Conservation (phyloP, 768 basidiomycete genomes). For the Pisolithus tinctorius region DNA sequence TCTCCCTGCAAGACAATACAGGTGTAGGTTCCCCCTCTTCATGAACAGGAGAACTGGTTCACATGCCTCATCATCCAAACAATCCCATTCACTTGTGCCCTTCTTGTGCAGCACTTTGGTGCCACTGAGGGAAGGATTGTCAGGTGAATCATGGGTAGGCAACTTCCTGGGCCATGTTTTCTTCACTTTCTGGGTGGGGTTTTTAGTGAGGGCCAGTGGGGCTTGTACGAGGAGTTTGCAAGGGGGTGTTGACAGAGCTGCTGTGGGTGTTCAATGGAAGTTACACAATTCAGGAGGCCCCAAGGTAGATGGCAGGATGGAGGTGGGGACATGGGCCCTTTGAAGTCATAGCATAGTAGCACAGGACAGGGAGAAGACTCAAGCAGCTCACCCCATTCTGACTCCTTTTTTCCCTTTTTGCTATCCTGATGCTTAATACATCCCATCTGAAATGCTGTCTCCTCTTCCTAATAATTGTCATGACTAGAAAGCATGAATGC, state of each 20-base stretch:
- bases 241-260: conserved; percentile 20
- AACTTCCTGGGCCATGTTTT: too few species aligned
- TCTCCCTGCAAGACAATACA: conserved; percentile 37
- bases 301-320: conserved; percentile 48
- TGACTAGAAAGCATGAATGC: conserved; percentile 28
- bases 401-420: conserved; percentile 3
- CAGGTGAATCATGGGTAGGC: too few species aligned
- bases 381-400: conserved; percentile 2
- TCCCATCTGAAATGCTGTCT: conserved; percentile 28
- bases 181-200: too few species aligned
- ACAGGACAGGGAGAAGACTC: conserved; percentile 30
- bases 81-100: too few species aligned
- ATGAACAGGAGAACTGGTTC: too few species aligned
- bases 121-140: too few species aligned
- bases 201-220: too few species aligned
- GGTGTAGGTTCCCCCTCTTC: conserved; percentile 34
- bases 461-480: conserved; percentile 49
- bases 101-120: too few species aligned
- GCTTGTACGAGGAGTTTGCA: conserved; percentile 16
- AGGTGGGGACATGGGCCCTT: conserved; percentile 57
- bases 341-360: conserved; percentile 26
- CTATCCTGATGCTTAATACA: conserved; percentile 6
- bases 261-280: conserved; percentile 17
- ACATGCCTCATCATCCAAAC: too few species aligned
- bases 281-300: conserved; percentile 19